Evolutionary conservation across 2,329 filamentous ascomycete genomes (phyloP).

Genomic region (Aureobasidium sp.): DNA sequence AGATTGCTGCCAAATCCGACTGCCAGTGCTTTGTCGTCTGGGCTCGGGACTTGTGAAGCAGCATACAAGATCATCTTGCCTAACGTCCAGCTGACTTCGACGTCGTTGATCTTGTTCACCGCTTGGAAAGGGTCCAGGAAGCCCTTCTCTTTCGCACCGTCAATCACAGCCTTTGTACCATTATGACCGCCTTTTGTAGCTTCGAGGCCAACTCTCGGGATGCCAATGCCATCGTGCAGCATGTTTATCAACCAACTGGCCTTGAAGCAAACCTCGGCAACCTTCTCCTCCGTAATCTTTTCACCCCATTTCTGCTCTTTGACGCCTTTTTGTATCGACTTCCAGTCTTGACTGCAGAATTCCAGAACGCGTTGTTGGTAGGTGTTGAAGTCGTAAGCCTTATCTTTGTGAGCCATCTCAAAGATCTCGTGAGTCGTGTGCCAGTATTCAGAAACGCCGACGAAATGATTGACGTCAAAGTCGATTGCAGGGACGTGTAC

Average conservation of each 20-base stretch:
- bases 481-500: slow-evolving; percentile 92
- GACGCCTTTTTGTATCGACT: slow-evolving; percentile 60
- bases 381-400: slow-evolving; percentile 79
- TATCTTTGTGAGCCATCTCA: slow-evolving; percentile 62
- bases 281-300: slow-evolving; percentile 64
- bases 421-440: slow-evolving; percentile 97
- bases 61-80: slow-evolving; percentile 96
- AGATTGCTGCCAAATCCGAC: slow-evolving; percentile 92
- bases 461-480: slow-evolving; percentile 94
- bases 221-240: slow-evolving; percentile 88
- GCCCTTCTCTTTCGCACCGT: slow-evolving; percentile 62
- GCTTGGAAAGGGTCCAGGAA: slow-evolving; percentile 84
- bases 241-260: slow-evolving; percentile 97
- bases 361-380: slow-evolving; percentile 79
- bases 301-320: slow-evolving; percentile 61
- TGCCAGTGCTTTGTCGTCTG: slow-evolving; percentile 48
- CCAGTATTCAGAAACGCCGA: slow-evolving; percentile 98
- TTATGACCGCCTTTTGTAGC: slow-evolving; percentile 51
- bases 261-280: slow-evolving; percentile 90
- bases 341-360: slow-evolving; percentile 82
- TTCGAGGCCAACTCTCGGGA: slow-evolving; percentile 73
- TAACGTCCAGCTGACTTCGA: slow-evolving; percentile 94
- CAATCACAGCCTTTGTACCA: slow-evolving; percentile 60
- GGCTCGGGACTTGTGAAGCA: slow-evolving; percentile 72
- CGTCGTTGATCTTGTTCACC: slow-evolving; percentile 81